Conservation (phyloP, 2,329 filamentous ascomycete species). For the Penicillium thymicola region DNA sequence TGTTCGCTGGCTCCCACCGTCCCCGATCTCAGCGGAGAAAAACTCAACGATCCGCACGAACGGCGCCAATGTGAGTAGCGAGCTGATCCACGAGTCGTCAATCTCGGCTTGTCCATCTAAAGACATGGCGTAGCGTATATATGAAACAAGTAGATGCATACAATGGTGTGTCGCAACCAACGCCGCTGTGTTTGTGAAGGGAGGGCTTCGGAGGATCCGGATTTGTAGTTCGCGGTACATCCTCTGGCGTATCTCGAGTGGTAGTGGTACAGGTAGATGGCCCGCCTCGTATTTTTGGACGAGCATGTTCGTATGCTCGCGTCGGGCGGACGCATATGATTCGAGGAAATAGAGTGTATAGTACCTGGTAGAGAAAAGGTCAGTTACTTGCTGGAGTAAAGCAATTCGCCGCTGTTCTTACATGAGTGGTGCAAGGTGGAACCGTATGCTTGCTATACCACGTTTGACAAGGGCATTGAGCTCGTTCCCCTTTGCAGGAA, state of each 20-base stretch:
- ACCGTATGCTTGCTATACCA: constrained; percentile 35
- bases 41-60: constrained; percentile 42
- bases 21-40: constrained; percentile 44
- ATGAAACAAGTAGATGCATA: constrained; percentile 40
- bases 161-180: constrained; percentile 44
- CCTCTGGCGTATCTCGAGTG: constrained; percentile 30
- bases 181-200: constrained; percentile 40
- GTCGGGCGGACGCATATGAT: constrained; percentile 37
- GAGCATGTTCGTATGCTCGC: constrained; percentile 37
- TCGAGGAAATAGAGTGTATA: constrained; percentile 43
- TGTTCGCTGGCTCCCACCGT: constrained; percentile 39
- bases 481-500: constrained; percentile 32
- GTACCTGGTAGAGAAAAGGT: constrained; percentile 30
- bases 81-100: constrained; percentile 42
- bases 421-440: constrained; percentile 43
- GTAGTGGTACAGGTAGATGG: constrained; percentile 37
- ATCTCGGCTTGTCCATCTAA: constrained; percentile 26
- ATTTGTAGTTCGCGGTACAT: constrained; percentile 40
- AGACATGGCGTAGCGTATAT: constrained; percentile 38
- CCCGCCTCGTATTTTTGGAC: constrained; percentile 40
- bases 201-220: constrained; percentile 38
- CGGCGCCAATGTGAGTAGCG: constrained; percentile 39
- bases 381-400: neutral
- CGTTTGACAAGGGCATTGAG: constrained; percentile 34
- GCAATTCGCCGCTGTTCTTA: constrained; percentile 18